Percentiles rank a stretch among this genome's conserved stretches.
These are phyloP conservation scores for Omphalotus guepiniiformis DNA, from an alignment of 768 basidiomycete genomes.

Conservation along the genomic window DNA sequence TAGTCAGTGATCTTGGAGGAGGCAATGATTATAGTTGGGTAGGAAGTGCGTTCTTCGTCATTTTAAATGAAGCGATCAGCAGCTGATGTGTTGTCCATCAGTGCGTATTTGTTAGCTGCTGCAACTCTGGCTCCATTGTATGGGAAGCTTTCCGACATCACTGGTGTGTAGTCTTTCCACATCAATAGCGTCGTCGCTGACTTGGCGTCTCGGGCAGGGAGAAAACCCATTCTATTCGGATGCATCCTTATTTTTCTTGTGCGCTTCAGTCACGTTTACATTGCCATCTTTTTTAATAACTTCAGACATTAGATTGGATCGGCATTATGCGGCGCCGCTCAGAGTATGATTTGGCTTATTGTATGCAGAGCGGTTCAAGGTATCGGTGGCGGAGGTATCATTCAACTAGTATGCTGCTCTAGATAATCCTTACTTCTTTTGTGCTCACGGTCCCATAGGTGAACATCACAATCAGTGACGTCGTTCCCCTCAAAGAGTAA, in stretches of 20 bases:
- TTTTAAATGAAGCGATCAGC: neutral
- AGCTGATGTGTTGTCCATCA: slow-evolving; percentile 19
- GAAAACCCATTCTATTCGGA: slow-evolving; percentile 68
- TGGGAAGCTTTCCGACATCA: slow-evolving; percentile 61
- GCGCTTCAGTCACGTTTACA: neutral
- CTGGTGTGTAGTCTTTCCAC: neutral
- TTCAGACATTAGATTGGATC: slow-evolving; percentile 50
- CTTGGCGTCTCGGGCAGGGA: slow-evolving; percentile 28
- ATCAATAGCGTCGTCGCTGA: neutral
- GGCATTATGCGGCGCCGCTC: slow-evolving; percentile 77
- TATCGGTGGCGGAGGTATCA: slow-evolving; percentile 77
- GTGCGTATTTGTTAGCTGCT: slow-evolving; percentile 71
- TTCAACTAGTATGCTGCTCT: slow-evolving; percentile 42
- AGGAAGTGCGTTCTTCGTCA: slow-evolving; percentile 43
- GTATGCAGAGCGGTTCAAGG: slow-evolving; percentile 77
- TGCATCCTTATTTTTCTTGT: slow-evolving; percentile 65
- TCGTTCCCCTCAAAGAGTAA: slow-evolving; percentile 70
- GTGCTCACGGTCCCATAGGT: slow-evolving; percentile 20
- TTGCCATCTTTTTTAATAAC: neutral
- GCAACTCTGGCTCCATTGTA: slow-evolving; percentile 68
- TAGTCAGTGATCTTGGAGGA: slow-evolving; percentile 60
- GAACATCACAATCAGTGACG: slow-evolving; percentile 77
- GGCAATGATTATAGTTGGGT: slow-evolving; percentile 70
- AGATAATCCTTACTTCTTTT: neutral
- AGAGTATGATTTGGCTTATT: slow-evolving; percentile 75